Conservation (phyloP, 768 basidiomycete genomes). For the Saitozyma podzolica region DNA sequence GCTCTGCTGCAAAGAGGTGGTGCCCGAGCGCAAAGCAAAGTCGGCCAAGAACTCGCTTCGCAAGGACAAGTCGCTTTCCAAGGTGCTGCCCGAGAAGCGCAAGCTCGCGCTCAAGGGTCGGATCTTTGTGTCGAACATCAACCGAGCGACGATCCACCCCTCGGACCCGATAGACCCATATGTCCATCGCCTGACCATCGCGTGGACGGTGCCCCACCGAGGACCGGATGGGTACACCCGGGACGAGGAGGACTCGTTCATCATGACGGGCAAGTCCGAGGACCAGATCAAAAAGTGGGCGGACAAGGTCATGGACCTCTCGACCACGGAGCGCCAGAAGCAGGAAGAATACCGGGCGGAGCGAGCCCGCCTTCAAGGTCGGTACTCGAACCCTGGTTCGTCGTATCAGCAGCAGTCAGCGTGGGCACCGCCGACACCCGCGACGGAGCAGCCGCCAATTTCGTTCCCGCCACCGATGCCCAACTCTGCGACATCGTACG, state of each 20-base stretch:
- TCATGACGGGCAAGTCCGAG: constrained; percentile 85
- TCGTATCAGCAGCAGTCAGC: constrained; percentile 52
- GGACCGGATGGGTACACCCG: constrained; percentile 19
- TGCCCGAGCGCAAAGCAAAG: constrained; percentile 64
- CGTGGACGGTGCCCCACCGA: constrained; percentile 25
- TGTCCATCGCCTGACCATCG: constrained; percentile 15
- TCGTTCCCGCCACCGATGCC: constrained; percentile 45
- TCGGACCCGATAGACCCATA: constrained; percentile 53
- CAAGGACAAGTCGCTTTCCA: constrained; percentile 63
- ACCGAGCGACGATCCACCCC: constrained; percentile 69
- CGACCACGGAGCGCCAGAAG: constrained; percentile 57
- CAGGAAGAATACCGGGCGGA: constrained; percentile 58
- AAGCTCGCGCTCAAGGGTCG: constrained; percentile 89
- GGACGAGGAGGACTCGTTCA: constrained; percentile 73
- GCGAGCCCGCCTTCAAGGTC: constrained; percentile 37
- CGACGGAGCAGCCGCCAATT: constrained; percentile 40
- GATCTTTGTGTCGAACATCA: constrained; percentile 95
- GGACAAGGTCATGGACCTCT: constrained; percentile 79
- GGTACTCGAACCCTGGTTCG: constrained; percentile 57
- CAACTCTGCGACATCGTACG: background rate
- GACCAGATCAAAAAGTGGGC: constrained; percentile 95
- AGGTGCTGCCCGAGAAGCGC: constrained; percentile 69
- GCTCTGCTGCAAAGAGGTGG: constrained; percentile 93
- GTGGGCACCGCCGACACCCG: constrained; percentile 46
- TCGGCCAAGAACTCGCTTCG: constrained; percentile 78